Conservation (phyloP, 1,139 yeast species). For the Oligophagozyma castellii region DNA sequence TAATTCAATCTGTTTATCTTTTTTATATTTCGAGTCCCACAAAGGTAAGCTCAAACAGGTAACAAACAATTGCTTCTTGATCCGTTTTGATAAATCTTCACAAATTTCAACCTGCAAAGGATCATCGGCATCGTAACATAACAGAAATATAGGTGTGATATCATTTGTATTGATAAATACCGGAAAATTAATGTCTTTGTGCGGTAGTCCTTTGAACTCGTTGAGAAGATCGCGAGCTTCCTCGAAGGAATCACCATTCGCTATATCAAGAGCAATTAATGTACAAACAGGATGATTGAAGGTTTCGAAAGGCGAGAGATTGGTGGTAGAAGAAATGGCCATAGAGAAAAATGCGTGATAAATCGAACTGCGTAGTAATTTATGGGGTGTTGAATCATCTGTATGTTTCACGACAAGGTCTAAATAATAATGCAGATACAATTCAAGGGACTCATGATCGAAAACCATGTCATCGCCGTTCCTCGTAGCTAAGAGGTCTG, state of each 20-base stretch:
- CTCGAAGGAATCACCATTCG: conserved; percentile 25
- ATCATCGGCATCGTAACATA: conserved; percentile 21
- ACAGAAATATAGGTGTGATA: conserved; percentile 32
- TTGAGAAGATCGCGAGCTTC: conserved; percentile 43
- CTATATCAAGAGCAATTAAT: conserved; percentile 40
- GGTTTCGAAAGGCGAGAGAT: conserved; percentile 70
- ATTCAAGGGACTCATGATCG: conserved; percentile 25
- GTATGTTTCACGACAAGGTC: conserved; percentile 23
- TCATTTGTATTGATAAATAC: conserved; percentile 46
- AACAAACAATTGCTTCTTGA: conserved; percentile 27
- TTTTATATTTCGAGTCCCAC: conserved; percentile 14
- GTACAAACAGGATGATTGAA: conserved; percentile 84
- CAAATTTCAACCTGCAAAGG: conserved; percentile 20
- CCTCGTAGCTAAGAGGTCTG: conserved; percentile 22
- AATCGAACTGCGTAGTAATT: conserved; percentile 30
- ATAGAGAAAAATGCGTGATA: conserved; percentile 49
- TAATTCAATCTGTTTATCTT: conserved; percentile 13
- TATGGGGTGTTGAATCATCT: conserved; percentile 12
- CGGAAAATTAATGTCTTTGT: conserved; percentile 30
- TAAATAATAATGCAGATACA: conserved; percentile 23
- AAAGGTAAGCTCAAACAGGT: conserved; percentile 25
- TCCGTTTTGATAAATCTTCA: conserved; percentile 20
- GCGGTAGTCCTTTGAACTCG: conserved; percentile 30
- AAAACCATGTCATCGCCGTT: conserved; percentile 18
- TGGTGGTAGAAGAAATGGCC: conserved; percentile 42